phyloP scores from a whole-genome alignment of 1,284 basidiomycete genomes.

The Athelia psychrophila region DNA sequence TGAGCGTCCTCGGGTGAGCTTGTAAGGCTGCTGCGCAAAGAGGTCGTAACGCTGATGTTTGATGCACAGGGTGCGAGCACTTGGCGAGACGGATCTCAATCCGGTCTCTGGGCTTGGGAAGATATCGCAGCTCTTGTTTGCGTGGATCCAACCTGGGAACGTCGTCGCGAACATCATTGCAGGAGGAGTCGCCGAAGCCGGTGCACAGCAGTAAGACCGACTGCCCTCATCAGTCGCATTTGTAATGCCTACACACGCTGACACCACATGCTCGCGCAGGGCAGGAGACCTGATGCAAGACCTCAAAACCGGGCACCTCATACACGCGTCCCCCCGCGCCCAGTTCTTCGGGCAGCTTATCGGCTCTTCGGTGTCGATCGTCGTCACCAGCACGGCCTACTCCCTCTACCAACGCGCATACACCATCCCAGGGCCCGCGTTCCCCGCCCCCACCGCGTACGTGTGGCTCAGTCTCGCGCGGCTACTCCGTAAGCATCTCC shows the following conservation, averaged over 20 bases:
- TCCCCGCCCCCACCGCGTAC: slow-evolving; percentile 93
- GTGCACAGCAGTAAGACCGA: slow-evolving; percentile 88
- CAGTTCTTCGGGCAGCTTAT: slow-evolving; percentile 90
- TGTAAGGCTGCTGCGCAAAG: slow-evolving; percentile 1
- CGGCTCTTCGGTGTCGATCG: slow-evolving; percentile 82
- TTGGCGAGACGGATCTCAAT: slow-evolving; percentile 93
- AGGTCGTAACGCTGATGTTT: no score
- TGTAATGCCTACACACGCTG: not conserved
- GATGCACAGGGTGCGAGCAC: slow-evolving; percentile 74
- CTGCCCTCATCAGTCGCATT: no score
- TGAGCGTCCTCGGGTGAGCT: slow-evolving; percentile 84
- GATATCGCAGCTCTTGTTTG: slow-evolving; percentile 92
- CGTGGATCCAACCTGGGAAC: slow-evolving; percentile 91
- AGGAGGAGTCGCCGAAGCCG: slow-evolving; percentile 94
- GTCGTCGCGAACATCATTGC: slow-evolving; percentile 96
- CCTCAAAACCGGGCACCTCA: slow-evolving; percentile 91
- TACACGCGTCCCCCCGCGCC: slow-evolving; percentile 82
- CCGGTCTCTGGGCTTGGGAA: slow-evolving; percentile 95
- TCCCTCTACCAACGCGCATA: slow-evolving; percentile 88
- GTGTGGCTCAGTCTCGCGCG: slow-evolving; percentile 91
- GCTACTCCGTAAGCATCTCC: slow-evolving; percentile 64
- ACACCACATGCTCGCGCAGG: slow-evolving; percentile 37
- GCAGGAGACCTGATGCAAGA: slow-evolving; percentile 99
- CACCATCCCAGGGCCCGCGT: slow-evolving; percentile 83
- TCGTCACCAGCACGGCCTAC: slow-evolving; percentile 88